Conservation (phyloP, 129 eudicot genomes). For the Escallonia herrerae region DNA sequence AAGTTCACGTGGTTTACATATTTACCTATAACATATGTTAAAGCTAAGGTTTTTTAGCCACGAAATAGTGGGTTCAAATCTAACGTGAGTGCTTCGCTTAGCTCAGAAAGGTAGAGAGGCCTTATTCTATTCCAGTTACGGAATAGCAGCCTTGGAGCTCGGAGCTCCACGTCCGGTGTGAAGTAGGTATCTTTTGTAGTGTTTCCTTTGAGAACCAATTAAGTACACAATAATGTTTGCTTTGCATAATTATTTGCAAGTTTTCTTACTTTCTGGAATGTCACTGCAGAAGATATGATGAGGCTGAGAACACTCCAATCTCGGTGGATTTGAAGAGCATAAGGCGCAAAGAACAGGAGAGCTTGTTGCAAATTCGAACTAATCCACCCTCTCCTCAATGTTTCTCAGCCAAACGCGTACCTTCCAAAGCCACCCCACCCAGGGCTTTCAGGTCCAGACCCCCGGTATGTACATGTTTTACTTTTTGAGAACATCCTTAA, state of each 20-base stretch:
- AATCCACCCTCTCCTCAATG: slow-evolving; percentile 93
- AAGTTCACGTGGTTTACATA: too few species aligned
- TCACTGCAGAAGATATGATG: slow-evolving; percentile 48
- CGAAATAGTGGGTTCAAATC: too few species aligned
- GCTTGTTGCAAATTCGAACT: slow-evolving; percentile 62
- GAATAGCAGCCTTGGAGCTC: too few species aligned
- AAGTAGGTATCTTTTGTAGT: too few species aligned
- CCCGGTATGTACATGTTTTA: slow-evolving; percentile 25
- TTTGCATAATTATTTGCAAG: neutral
- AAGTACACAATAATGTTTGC: neutral
- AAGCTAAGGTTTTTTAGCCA: too few species aligned
- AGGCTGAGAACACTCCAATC: slow-evolving; percentile 56
- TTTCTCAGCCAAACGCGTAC: slow-evolving; percentile 55
- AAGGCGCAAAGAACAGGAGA: slow-evolving; percentile 34
- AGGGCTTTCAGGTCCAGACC: slow-evolving; percentile 30
- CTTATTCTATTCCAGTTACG: too few species aligned
- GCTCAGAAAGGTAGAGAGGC: too few species aligned
- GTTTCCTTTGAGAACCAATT: too few species aligned
- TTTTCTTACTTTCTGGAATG: neutral
- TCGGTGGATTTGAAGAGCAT: slow-evolving; percentile 48
- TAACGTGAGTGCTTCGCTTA: too few species aligned
- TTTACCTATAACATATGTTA: too few species aligned
- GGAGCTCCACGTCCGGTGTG: too few species aligned
- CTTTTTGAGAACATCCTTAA: neutral
- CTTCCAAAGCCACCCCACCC: slow-evolving; percentile 32